phyloP scores from a whole-genome alignment of 768 basidiomycete species.

The Lentinus brumalis region DNA sequence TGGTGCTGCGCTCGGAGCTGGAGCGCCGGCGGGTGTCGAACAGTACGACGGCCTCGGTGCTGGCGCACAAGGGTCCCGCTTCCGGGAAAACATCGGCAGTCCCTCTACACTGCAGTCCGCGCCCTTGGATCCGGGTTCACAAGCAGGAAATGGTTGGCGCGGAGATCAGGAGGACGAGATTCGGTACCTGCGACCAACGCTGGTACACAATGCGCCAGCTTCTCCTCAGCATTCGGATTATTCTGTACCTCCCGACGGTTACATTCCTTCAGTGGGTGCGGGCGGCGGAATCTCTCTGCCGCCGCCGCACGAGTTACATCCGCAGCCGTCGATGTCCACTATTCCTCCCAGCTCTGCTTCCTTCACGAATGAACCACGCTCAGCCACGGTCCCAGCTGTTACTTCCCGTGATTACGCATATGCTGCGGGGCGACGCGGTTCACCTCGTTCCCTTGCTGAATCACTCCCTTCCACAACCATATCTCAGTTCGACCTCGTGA shows the following conservation, averaged over 20 bases:
- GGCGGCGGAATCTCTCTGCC: constrained; percentile 22
- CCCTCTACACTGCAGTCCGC: constrained; percentile 21
- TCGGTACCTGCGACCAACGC: constrained; percentile 10
- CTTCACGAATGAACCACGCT: not conserved
- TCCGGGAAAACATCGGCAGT: constrained; percentile 27
- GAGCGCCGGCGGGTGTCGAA: not conserved
- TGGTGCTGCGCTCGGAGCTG: not conserved
- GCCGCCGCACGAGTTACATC: constrained; percentile 20
- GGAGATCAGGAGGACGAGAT: constrained; percentile 1
- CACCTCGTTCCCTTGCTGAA: constrained; percentile 25
- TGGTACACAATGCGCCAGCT: constrained; percentile 18
- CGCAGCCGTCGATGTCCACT: constrained; percentile 13
- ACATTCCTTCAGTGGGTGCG: constrained; percentile 24
- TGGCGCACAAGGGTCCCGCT: constrained; percentile 27
- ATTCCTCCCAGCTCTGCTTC: constrained; percentile 4
- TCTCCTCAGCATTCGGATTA: constrained; percentile 21
- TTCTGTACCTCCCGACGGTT: constrained; percentile 26
- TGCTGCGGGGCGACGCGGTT: constrained; percentile 3
- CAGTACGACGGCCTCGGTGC: not conserved
- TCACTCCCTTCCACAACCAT: constrained; percentile 28
- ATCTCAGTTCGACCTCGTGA: constrained; percentile 29
- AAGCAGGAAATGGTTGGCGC: constrained; percentile 12
- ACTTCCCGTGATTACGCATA: constrained; percentile 22
- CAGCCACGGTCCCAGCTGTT: not conserved
- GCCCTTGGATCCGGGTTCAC: not conserved